phyloP scores from a whole-genome alignment of 2,329 filamentous ascomycete species.

The Coleophoma cylindrospora region DNA sequence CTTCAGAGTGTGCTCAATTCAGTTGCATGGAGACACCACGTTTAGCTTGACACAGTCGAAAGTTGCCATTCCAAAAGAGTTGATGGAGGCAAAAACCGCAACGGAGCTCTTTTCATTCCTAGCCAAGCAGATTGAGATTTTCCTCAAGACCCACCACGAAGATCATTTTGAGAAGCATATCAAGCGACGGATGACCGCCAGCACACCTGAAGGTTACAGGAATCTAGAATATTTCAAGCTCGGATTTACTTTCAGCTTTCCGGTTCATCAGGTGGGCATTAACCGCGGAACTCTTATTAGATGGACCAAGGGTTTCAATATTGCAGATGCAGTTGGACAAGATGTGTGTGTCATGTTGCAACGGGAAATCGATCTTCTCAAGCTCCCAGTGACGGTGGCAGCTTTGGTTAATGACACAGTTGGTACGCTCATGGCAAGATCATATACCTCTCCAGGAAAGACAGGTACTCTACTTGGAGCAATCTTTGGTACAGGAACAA shows the following conservation, averaged over 20 bases:
- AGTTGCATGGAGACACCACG: conserved; percentile 88
- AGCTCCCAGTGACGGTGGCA: conserved; percentile 87
- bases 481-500: conserved; percentile 96
- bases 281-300: conserved; percentile 92
- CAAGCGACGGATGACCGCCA: conserved; percentile 56
- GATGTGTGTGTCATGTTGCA: conserved; percentile 92
- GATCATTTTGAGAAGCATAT: conserved; percentile 76
- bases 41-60: conserved; percentile 93
- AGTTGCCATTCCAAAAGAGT: conserved; percentile 79
- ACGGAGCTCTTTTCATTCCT: conserved; percentile 89
- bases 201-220: conserved; percentile 51
- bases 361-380: conserved; percentile 78
- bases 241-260: conserved; percentile 99
- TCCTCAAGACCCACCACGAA: conserved; percentile 80
- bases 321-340: conserved; percentile 87
- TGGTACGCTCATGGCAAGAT: conserved; percentile 94
- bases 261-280: conserved; percentile 88
- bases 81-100: conserved; percentile 86
- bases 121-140: conserved; percentile 85
- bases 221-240: conserved; percentile 83
- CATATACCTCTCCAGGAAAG: conserved; percentile 88
- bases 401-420: conserved; percentile 97
- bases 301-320: conserved; percentile 99
- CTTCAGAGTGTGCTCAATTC: conserved; percentile 94
- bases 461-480: conserved; percentile 84